Percentiles rank a stretch among this genome's conserved stretches.
These are phyloP conservation scores for Rhodotorula sphaerocarpa DNA, from an alignment of 768 basidiomycete genomes.

Conservation along the genomic window DNA sequence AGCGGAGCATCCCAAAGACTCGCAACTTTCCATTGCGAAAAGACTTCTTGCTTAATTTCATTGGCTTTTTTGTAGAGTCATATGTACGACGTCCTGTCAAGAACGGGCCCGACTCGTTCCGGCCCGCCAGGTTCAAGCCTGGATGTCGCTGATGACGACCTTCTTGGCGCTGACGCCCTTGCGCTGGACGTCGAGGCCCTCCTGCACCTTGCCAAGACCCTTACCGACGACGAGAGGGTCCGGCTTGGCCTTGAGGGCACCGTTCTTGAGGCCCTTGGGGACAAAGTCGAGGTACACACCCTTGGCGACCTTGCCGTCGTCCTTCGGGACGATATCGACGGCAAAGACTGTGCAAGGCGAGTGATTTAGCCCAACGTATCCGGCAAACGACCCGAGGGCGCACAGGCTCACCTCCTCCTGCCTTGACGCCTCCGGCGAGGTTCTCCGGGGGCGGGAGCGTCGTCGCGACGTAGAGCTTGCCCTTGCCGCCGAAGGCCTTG, in stretches of 20 bases:
- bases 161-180: constrained; percentile 35
- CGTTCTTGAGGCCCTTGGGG: constrained; percentile 23
- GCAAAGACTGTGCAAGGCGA: constrained; percentile 8
- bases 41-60: too few species aligned
- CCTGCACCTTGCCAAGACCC: constrained; percentile 32
- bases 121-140: too few species aligned
- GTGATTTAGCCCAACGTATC: not conserved
- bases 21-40: too few species aligned
- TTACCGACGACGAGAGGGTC: constrained; percentile 30
- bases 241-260: constrained; percentile 23
- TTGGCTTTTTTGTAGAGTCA: too few species aligned
- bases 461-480: constrained; percentile 17
- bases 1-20: too few species aligned
- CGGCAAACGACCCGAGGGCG: too few species aligned
- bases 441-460: constrained; percentile 19
- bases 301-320: not conserved
- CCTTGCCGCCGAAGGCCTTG: constrained; percentile 5
- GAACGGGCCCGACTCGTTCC: too few species aligned
- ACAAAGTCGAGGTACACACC: constrained; percentile 33
- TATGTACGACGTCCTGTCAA: too few species aligned
- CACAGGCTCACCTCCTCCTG: constrained; percentile 5
- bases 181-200: constrained; percentile 25
- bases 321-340: not conserved
- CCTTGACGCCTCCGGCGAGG: constrained; percentile 18
- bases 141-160: constrained; percentile 20